These are phyloP conservation scores for Dissoconium aciculare DNA, from an alignment of 2,329 filamentous ascomycete genomes.

Conservation along the genomic window DNA sequence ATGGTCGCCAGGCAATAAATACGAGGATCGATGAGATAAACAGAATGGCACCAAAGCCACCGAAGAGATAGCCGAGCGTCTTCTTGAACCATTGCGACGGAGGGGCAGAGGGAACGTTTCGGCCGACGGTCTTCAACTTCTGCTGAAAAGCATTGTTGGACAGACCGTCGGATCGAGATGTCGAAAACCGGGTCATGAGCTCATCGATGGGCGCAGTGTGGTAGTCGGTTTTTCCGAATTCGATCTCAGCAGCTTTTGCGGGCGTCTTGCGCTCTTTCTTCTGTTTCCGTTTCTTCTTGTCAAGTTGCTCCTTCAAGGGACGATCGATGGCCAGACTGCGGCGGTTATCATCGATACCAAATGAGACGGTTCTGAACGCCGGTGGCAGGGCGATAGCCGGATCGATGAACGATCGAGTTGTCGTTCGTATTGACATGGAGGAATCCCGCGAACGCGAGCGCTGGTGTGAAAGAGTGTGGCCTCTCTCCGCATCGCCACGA, in stretches of 20 bases:
- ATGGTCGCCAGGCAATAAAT: constrained; percentile 61
- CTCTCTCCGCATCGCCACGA: constrained; percentile 6
- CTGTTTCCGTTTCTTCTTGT: constrained; percentile 20
- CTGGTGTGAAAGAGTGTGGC: constrained; percentile 3
- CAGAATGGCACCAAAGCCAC: constrained; percentile 59
- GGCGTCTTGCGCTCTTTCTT: constrained; percentile 14
- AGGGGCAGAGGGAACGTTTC: constrained; percentile 51
- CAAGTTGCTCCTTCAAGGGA: constrained; percentile 3
- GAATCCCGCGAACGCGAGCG: constrained; percentile 17
- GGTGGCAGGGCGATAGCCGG: constrained; percentile 31
- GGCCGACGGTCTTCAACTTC: constrained; percentile 46
- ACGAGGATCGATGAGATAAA: constrained; percentile 55
- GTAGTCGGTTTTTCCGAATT: constrained; percentile 45
- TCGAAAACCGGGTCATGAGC: constrained; percentile 44
- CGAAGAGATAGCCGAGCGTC: constrained; percentile 57
- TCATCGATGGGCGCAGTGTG: constrained; percentile 46
- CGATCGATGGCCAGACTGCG: constrained; percentile 17
- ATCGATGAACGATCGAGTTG: constrained; percentile 26
- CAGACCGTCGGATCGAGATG: constrained; percentile 43
- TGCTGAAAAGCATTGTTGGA: constrained; percentile 42
- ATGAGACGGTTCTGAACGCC: constrained; percentile 31
- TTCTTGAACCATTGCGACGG: constrained; percentile 45
- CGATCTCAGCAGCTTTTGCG: constrained; percentile 8
- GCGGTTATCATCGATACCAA: constrained; percentile 27
- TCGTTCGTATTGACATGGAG: constrained; percentile 24